Conservation (phyloP, 2,329 filamentous ascomycete genomes). For the Aphanoascus verrucosus region DNA sequence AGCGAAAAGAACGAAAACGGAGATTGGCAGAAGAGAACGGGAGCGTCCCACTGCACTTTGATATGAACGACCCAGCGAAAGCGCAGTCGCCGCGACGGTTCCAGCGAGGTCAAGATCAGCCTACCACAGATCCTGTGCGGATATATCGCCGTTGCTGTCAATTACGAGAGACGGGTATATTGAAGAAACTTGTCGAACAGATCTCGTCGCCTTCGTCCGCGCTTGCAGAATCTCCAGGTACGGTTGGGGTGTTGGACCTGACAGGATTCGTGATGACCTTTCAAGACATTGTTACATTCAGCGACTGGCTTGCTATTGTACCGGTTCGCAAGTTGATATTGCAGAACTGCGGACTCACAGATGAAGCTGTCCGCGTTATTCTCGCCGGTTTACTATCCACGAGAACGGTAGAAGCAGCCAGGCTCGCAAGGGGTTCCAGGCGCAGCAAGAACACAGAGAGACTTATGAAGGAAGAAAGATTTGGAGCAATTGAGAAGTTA, state of each 20-base stretch:
- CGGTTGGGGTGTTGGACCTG: constrained; percentile 71
- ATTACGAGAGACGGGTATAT: constrained; percentile 77
- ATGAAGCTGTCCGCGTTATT: constrained; percentile 77
- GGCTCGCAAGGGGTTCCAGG: constrained; percentile 33
- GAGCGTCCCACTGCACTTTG: constrained; percentile 71
- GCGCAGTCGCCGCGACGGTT: constrained; percentile 23
- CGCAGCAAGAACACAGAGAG: constrained; percentile 18
- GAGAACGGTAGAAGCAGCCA: constrained; percentile 52
- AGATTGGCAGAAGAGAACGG: constrained; percentile 80
- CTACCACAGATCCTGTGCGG: constrained; percentile 80
- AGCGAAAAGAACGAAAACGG: constrained; percentile 79
- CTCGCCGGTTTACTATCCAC: constrained; percentile 76
- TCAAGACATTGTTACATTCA: constrained; percentile 72
- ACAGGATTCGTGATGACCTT: constrained; percentile 75
- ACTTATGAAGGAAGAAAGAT: constrained; percentile 31
- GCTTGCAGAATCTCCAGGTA: constrained; percentile 54
- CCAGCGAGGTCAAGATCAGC: constrained; percentile 47
- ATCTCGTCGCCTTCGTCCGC: constrained; percentile 61
- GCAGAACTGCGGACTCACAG: constrained; percentile 75
- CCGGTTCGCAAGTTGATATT: constrained; percentile 77
- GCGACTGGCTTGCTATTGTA: constrained; percentile 88
- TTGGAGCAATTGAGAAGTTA: constrained; percentile 72
- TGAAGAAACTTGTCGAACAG: constrained; percentile 86
- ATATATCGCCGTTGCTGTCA: constrained; percentile 95
- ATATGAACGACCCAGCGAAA: constrained; percentile 52